Evolutionary conservation across 345 rosid genomes (phyloP).

Genomic region (Aegle marmelos): DNA sequence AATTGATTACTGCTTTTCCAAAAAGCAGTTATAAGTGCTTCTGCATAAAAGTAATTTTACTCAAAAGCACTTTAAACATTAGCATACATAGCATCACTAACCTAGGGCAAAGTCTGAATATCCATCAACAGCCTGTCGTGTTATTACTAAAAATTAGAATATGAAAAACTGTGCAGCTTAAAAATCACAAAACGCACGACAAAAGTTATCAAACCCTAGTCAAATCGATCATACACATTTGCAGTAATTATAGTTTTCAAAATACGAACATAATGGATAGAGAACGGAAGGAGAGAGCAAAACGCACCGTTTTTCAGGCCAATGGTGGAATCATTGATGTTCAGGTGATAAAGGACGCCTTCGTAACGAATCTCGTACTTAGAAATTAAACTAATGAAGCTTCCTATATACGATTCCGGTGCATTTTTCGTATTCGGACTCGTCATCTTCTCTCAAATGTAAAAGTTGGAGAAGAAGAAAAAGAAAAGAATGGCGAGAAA

Average conservation of each 20-base stretch:
- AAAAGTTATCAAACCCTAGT: not conserved
- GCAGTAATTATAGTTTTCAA: not conserved
- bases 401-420: constrained; percentile 36
- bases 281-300: not conserved
- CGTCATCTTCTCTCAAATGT: constrained; percentile 15
- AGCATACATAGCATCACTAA: not conserved
- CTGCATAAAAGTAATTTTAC: not conserved
- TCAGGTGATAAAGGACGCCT: constrained; percentile 35
- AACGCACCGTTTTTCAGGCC: constrained; percentile 39
- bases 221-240: not conserved
- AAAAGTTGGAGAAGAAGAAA: not conserved
- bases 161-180: not conserved
- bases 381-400: constrained; percentile 34
- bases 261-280: not conserved
- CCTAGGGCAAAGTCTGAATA: not conserved
- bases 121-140: not conserved
- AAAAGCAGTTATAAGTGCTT: not conserved
- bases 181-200: not conserved
- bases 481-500: not conserved
- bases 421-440: constrained; percentile 15
- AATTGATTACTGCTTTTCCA: not conserved
- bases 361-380: constrained; percentile 43
- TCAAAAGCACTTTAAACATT: not conserved
- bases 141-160: not conserved
- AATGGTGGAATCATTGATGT: constrained; percentile 30